phyloP scores from a whole-genome alignment of 2,329 filamentous ascomycete genomes.

The Paraphaeosphaeria minitans region DNA sequence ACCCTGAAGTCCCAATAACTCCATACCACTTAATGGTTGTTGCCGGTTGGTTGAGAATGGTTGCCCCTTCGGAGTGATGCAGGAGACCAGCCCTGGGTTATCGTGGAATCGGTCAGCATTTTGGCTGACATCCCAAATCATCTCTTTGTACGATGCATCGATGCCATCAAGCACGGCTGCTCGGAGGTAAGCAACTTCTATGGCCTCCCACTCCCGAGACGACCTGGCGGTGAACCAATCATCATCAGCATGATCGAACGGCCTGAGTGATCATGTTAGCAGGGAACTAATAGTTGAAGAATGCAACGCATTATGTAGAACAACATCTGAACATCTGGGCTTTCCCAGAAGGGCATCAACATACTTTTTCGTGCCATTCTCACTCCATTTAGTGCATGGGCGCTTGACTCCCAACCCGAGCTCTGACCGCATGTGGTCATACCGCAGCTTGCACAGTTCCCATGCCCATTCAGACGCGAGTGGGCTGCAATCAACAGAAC shows the following conservation, averaged over 20 bases:
- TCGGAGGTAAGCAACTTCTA: slow-evolving; percentile 67
- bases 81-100: slow-evolving; percentile 64
- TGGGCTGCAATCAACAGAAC: slow-evolving; percentile 50
- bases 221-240: slow-evolving; percentile 58
- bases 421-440: slow-evolving; percentile 59
- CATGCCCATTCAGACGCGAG: slow-evolving; percentile 53
- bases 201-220: slow-evolving; percentile 66
- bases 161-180: slow-evolving; percentile 52
- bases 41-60: slow-evolving; percentile 66
- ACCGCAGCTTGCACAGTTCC: slow-evolving; percentile 63
- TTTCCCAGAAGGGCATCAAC: background rate
- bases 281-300: background rate
- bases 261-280: slow-evolving; percentile 14
- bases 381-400: slow-evolving; percentile 65
- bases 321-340: background rate
- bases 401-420: slow-evolving; percentile 59
- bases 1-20: slow-evolving; percentile 70
- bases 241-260: slow-evolving; percentile 62
- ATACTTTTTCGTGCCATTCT: slow-evolving; percentile 51
- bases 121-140: slow-evolving; percentile 68
- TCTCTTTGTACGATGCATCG: slow-evolving; percentile 64
- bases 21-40: slow-evolving; percentile 65
- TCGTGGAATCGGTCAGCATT: slow-evolving; percentile 68
- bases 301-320: background rate
- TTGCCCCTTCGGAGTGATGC: slow-evolving; percentile 70